Percentiles rank a stretch among this genome's conserved stretches.
Evolutionary conservation across 2,329 filamentous ascomycete genomes (phyloP).

Genomic region (Neoscytalidium dimidiatum): DNA sequence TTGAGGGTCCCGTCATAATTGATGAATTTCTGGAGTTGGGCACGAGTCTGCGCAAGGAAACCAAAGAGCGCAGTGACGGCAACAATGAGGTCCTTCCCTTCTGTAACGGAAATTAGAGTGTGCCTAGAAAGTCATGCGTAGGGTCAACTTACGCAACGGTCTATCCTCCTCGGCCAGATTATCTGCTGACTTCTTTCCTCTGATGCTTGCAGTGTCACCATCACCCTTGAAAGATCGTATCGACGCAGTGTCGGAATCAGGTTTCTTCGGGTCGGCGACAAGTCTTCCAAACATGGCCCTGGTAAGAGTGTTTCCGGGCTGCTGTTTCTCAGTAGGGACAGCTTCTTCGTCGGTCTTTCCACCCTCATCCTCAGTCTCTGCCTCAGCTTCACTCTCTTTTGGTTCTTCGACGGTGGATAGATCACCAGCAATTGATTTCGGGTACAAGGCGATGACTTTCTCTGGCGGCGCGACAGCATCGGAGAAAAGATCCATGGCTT

Average conservation of each 20-base stretch:
- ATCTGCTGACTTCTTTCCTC: slow-evolving; percentile 46
- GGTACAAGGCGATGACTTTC: slow-evolving; percentile 82
- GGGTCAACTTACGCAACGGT: slow-evolving; percentile 30
- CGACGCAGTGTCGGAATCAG: slow-evolving; percentile 56
- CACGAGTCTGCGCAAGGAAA: slow-evolving; percentile 84
- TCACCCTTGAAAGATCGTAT: slow-evolving; percentile 60
- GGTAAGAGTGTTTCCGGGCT: slow-evolving; percentile 23
- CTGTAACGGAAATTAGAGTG: slow-evolving; percentile 29
- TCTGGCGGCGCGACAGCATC: slow-evolving; percentile 89
- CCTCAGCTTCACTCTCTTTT: slow-evolving; percentile 42
- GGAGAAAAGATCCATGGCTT: slow-evolving; percentile 87
- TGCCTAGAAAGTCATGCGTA: not conserved
- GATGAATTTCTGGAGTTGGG: slow-evolving; percentile 62
- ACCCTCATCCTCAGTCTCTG: slow-evolving; percentile 25
- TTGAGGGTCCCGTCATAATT: slow-evolving; percentile 61
- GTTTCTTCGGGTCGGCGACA: slow-evolving; percentile 48
- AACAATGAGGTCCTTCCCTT: slow-evolving; percentile 80
- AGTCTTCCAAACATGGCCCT: slow-evolving; percentile 51
- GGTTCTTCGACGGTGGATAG: slow-evolving; percentile 65
- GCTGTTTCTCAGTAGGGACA: slow-evolving; percentile 25
- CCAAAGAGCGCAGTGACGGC: slow-evolving; percentile 82
- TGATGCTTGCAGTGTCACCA: slow-evolving; percentile 59
- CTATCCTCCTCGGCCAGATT: slow-evolving; percentile 48
- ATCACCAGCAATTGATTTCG: slow-evolving; percentile 78
- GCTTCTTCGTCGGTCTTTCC: slow-evolving; percentile 20